phyloP scores from a whole-genome alignment of 177 flowering plant genomes.

The Tripterygium wilfordii region DNA sequence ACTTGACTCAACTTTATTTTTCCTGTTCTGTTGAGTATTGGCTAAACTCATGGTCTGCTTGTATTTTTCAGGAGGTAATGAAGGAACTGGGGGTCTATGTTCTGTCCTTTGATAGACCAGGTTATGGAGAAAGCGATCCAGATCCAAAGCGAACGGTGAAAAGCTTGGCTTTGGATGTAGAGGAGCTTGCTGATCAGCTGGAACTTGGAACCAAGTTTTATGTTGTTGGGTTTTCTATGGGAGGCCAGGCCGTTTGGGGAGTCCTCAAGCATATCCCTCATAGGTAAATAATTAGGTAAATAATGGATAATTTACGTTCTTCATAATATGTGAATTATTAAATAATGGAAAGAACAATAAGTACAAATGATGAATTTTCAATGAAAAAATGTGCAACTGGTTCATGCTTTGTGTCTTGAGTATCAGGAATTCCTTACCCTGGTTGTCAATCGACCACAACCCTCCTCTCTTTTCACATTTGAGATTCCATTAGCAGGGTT shows the following conservation, averaged over 20 bases:
- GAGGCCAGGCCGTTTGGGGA: slow-evolving; percentile 56
- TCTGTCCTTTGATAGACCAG: slow-evolving; percentile 66
- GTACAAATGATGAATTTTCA: too few species aligned
- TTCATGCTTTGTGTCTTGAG: too few species aligned
- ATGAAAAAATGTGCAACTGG: too few species aligned
- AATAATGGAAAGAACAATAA: too few species aligned
- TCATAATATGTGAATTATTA: too few species aligned
- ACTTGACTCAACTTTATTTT: background rate
- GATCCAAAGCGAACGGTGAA: slow-evolving; percentile 46
- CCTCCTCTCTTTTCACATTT: too few species aligned
- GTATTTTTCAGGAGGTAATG: slow-evolving; percentile 38
- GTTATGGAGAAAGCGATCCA: slow-evolving; percentile 80
- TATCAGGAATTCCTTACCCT: too few species aligned
- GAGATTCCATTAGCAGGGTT: too few species aligned
- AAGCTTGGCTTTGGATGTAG: slow-evolving; percentile 50
- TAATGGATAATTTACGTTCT: too few species aligned
- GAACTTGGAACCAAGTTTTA: slow-evolving; percentile 51
- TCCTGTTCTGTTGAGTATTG: background rate
- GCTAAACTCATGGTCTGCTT: background rate
- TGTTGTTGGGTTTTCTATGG: slow-evolving; percentile 59
- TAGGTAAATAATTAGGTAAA: too few species aligned
- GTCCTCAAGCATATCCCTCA: slow-evolving; percentile 70
- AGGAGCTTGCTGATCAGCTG: slow-evolving; percentile 65
- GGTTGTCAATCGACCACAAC: too few species aligned
- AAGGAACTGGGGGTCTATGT: slow-evolving; percentile 47